Base-by-base conservation (phyloP, 345 rosid genomes). In the Salix udensis region DNA sequence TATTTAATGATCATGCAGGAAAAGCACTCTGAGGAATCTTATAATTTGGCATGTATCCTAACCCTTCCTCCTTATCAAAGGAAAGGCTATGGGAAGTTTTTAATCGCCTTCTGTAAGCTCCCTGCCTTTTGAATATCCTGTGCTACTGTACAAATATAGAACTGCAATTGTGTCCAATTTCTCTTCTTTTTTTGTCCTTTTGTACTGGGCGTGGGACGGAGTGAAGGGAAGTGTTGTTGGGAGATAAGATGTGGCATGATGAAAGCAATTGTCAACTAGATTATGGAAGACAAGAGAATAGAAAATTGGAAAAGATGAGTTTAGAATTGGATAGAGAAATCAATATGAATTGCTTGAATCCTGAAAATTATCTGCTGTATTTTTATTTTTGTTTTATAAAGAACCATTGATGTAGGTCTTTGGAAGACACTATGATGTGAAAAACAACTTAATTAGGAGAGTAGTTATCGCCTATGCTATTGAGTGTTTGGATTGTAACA, bases 41-140 rank as follows among this genome's bases (percentile, higher is more conserved):
- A 91, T 85, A 96, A 96, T 86, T 84, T 96, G 87, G 99, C 99
- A 55, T 94, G 98, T 81, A 96, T 96, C 77, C 93, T 93, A 74
- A 95, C 98, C 1, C 97, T 95, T 80, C 98, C 98, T 75, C 97
- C 97, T 36, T 95, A 95, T 78, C 98, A 95, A 83, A 93, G 98
- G 82, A 95, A 95, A 89, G 98, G 98, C 87, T 95, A 95, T 68
- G 98, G 98, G 2, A 95, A 95, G 82, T 95, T 91, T 81, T 79
- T 95, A 75, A 95, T 95, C 80, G 98, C 98, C 73, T 96, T 96
- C 87, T 96, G 99, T 96, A 81, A 89, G 98, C 65, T 76, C 73
- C 83, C 65, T 53, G 55, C 60, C 77, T 30, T 34, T 40, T 23
- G 34, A 7, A n/a, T 65, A 16, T 64, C n/a, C 31, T 40, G 52